Conservation (phyloP, 345 rosid species). For the Brassica juncea region DNA sequence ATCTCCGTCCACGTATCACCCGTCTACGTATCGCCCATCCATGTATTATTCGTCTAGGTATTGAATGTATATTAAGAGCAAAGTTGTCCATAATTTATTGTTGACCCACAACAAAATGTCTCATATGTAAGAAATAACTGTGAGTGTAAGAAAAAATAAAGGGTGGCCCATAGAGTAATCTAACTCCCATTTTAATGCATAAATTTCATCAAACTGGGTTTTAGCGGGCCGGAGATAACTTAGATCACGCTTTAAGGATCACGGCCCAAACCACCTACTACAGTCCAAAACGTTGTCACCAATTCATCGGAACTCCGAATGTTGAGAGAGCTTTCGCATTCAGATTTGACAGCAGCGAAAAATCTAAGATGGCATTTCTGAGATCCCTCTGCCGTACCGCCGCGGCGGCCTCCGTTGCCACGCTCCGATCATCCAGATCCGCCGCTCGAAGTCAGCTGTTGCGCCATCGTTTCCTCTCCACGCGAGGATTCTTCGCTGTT, state of each 20-base stretch:
- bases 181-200: no score
- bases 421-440: slow-evolving; percentile 33
- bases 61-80: no score
- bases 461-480: slow-evolving; percentile 1
- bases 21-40: no score
- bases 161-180: no score
- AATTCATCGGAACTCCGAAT: slow-evolving; percentile 12
- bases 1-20: no score
- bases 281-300: slow-evolving; percentile 15
- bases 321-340: slow-evolving; percentile 5
- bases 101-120: no score
- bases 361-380: slow-evolving; percentile 30
- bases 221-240: neutral
- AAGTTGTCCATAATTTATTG: no score
- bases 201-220: slow-evolving; percentile 1
- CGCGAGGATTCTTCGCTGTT: slow-evolving; percentile 37
- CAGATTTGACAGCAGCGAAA: slow-evolving; percentile 7
- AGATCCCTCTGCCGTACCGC: slow-evolving; percentile 46
- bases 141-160: no score
- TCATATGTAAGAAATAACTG: no score
- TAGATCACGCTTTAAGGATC: neutral
- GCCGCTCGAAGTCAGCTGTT: neutral
- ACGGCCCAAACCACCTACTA: slow-evolving; percentile 5
- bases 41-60: no score
- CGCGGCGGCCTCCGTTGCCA: slow-evolving; percentile 31